Evolutionary conservation across 768 basidiomycete species (phyloP).

Genomic region (Crepidotus variabilis): DNA sequence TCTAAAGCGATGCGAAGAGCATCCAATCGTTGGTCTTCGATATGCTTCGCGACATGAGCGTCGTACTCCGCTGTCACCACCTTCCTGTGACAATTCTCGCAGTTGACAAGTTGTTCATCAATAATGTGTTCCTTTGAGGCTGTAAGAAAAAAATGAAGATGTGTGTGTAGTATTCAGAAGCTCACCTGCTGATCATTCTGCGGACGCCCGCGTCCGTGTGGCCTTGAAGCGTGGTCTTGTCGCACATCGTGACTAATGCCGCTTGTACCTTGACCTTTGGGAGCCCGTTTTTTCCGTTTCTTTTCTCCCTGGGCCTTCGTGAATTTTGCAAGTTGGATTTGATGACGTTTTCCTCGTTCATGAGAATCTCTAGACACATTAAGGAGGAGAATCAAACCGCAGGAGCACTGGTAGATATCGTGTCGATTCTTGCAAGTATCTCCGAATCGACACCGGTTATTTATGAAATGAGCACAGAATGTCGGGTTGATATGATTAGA

Average conservation of each 20-base stretch:
- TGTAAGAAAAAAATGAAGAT: neutral
- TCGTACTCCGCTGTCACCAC: conserved; percentile 18
- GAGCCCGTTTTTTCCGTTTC: neutral
- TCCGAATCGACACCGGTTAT: conserved; percentile 23
- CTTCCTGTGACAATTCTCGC: conserved; percentile 21
- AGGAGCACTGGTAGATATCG: conserved; percentile 32
- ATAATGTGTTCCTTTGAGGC: neutral
- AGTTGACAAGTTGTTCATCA: conserved; percentile 13
- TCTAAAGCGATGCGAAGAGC: conserved; percentile 30
- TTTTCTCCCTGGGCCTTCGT: neutral
- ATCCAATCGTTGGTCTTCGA: conserved; percentile 23
- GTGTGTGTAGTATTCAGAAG: neutral
- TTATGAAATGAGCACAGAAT: conserved; percentile 24
- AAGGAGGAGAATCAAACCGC: conserved; percentile 26
- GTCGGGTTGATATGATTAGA: conserved; percentile 6
- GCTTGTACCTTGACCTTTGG: neutral
- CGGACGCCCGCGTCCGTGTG: too few species aligned
- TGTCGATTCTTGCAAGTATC: conserved; percentile 27
- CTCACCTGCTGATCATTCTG: neutral
- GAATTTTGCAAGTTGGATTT: conserved; percentile 10
- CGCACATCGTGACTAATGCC: neutral
- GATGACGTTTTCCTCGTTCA: conserved; percentile 26
- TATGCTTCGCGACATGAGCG: conserved; percentile 27
- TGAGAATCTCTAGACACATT: conserved; percentile 19
- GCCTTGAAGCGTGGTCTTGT: too few species aligned